Evolutionary conservation across 805 yeast species (phyloP), one percentile per base, ranked within the genome.

Genomic region (Maudiozyma saulgeensis): DNA sequence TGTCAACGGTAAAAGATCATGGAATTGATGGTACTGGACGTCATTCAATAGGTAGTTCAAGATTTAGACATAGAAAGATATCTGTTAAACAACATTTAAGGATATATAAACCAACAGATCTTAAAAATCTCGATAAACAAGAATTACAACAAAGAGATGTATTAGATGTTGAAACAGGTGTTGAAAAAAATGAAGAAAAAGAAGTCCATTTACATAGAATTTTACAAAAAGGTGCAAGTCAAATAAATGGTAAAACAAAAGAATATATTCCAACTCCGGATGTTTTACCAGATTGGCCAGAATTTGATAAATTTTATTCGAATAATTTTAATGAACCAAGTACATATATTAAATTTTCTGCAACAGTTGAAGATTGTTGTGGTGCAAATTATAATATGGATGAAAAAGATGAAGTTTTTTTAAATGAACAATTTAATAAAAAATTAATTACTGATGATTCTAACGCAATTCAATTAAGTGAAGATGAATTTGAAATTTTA

Each of bases 171-270:
- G 99, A 93, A 60, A 91, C 98, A 6, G 99, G 99, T 68, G 99
- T 93, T 41, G 99, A 93, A 62, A 93, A 93, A 65, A 88, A 86
- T 57, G 99, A 93, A 68, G 99, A 93, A 68, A 96, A 88, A 58
- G 99, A 93, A 67, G 93, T 87, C 41, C 99, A 93, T 77, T 74
- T 93, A 53, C 96, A 91, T 65, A 87, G 84, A 54, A 96, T 90
- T 45, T 83, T 93, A 55, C 81, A 82, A 67, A 91, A 91, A 13
- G 59, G 60, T 39, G 43, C 49, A 18, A 53, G 52, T 35, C 53
- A 53, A 8, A 52, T 52, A 8, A 52, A 50, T 40, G 48, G 49
- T 2, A 83, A 84, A 42, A 55, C 57, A 34, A 61, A 62, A 31
- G 62, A 64, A 11, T 91, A 84, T 66, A 93, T 93, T 58, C 99